Percentiles rank a stretch among this genome's conserved stretches.
These are phyloP conservation scores for Candida jianshihensis DNA, from an alignment of 805 yeast genomes.

Conservation along the genomic window DNA sequence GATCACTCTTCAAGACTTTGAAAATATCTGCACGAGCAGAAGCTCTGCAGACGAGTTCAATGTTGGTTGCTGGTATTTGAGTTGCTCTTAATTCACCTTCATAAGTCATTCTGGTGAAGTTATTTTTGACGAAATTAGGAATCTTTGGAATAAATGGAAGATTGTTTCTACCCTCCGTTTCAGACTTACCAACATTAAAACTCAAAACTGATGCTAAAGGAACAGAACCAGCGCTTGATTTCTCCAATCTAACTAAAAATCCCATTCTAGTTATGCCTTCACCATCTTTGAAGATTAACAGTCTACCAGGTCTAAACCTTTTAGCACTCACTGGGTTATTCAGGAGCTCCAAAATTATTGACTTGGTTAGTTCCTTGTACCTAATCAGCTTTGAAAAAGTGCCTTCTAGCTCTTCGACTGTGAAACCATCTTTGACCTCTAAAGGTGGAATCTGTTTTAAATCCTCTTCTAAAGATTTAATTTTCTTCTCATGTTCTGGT, in stretches of 20 bases:
- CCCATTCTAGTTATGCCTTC: conserved; percentile 40
- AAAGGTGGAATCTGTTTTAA: conserved; percentile 31
- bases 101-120: conserved; percentile 23
- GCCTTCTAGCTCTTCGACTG: conserved; percentile 35
- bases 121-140: conserved; percentile 17
- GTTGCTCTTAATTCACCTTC: conserved; percentile 27
- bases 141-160: conserved; percentile 29
- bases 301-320: conserved; percentile 45
- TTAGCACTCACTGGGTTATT: conserved; percentile 41
- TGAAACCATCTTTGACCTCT: conserved; percentile 30
- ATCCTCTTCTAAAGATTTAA: conserved; percentile 44
- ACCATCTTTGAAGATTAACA: conserved; percentile 50
- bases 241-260: conserved; percentile 39
- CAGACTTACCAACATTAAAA: conserved; percentile 35
- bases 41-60: conserved; percentile 39
- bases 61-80: conserved; percentile 31
- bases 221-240: conserved; percentile 1
- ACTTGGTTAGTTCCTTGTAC: conserved; percentile 37
- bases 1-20: conserved; percentile 8
- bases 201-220: conserved; percentile 36
- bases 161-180: conserved; percentile 24
- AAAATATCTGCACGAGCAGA: conserved; percentile 9
- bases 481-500: conserved; percentile 75
- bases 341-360: conserved; percentile 41
- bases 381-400: conserved; percentile 38